Evolutionary conservation across 768 basidiomycete genomes (phyloP).

Genomic region (Kwoniella sp.): DNA sequence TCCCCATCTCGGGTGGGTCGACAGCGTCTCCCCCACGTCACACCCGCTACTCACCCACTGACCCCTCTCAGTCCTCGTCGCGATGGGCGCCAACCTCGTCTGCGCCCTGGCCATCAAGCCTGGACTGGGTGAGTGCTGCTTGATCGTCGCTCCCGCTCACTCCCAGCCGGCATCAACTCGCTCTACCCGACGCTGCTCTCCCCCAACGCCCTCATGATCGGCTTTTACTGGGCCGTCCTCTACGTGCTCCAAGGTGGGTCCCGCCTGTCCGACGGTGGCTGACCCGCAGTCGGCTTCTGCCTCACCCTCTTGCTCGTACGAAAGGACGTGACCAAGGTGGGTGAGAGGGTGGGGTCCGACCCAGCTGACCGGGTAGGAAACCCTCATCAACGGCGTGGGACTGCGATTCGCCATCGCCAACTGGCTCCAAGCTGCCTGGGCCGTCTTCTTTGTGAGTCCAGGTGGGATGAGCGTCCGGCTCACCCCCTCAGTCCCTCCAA

Average conservation of each 20-base stretch:
- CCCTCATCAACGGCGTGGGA: constrained; percentile 75
- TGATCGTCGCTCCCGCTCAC: background rate
- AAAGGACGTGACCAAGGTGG: constrained; percentile 75
- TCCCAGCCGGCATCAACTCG: constrained; percentile 39
- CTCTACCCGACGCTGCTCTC: constrained; percentile 58
- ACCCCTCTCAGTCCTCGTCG: constrained; percentile 58
- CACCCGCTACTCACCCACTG: constrained; percentile 50
- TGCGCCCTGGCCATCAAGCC: constrained; percentile 68
- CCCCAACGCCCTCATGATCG: constrained; percentile 55
- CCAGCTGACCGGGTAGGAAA: constrained; percentile 52
- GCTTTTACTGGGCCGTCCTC: constrained; percentile 48
- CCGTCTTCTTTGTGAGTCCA: constrained; percentile 63
- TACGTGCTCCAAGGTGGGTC: constrained; percentile 42
- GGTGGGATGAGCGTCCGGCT: background rate
- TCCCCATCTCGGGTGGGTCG: constrained; percentile 57
- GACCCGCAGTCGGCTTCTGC: constrained; percentile 76
- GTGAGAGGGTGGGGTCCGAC: constrained; percentile 18
- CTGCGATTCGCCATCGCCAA: constrained; percentile 70
- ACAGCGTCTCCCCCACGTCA: background rate
- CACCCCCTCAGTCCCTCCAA: constrained; percentile 59
- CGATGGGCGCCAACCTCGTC: constrained; percentile 66
- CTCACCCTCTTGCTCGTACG: constrained; percentile 66
- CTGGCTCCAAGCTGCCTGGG: constrained; percentile 75
- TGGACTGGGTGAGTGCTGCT: constrained; percentile 54
- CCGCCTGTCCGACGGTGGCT: constrained; percentile 58